Percentiles rank a stretch among this genome's conserved stretches.
Evolutionary conservation across 129 eudicot genomes (phyloP).

Genomic region (Saposhnikovia divaricata): DNA sequence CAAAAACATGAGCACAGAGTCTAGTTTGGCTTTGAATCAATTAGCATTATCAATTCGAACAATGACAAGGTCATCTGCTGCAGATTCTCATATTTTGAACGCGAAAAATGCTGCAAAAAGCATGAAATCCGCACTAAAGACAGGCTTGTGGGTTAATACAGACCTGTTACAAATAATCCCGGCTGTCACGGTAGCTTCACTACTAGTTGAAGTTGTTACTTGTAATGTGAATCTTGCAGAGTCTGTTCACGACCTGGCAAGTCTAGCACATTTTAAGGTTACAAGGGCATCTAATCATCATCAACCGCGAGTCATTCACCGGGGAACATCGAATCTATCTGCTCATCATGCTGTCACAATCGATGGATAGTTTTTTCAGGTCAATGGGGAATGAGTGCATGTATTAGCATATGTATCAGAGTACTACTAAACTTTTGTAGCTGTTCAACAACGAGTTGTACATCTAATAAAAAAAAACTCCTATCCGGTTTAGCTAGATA

Average conservation of each 20-base stretch:
- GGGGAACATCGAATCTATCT: neutral
- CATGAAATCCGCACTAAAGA: constrained; percentile 26
- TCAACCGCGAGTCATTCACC: neutral
- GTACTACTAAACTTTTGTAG: neutral
- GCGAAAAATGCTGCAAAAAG: constrained; percentile 32
- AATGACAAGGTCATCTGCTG: constrained; percentile 28
- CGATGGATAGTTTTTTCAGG: neutral
- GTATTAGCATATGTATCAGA: neutral
- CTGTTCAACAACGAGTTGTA: neutral
- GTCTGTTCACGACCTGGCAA: constrained; percentile 35
- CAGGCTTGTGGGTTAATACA: constrained; percentile 16
- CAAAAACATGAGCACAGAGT: constrained; percentile 47
- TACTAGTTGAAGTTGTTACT: constrained; percentile 32
- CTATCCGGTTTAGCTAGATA: neutral
- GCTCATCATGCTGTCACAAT: neutral
- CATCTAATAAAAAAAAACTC: neutral
- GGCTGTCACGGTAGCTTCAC: constrained; percentile 34
- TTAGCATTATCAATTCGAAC: constrained; percentile 37
- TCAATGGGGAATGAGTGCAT: neutral
- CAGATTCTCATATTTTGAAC: constrained; percentile 19
- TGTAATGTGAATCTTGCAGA: constrained; percentile 31
- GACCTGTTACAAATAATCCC: constrained; percentile 27
- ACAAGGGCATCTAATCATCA: neutral
- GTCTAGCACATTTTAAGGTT: constrained; percentile 24
- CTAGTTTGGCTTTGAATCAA: constrained; percentile 47